phyloP scores from a whole-genome alignment of 768 basidiomycete species.

The Termitomyces titanicus region DNA sequence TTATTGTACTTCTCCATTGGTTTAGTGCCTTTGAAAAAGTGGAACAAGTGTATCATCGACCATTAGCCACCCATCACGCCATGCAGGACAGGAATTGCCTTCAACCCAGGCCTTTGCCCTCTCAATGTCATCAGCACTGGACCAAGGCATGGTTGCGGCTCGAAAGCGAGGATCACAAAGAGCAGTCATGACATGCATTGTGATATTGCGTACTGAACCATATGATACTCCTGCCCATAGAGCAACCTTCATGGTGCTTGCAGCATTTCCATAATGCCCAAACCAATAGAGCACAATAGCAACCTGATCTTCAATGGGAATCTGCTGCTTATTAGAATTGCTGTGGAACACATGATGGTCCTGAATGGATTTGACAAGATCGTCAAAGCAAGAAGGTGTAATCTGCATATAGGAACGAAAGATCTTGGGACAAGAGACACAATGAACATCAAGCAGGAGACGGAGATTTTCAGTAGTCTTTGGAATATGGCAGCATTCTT shows the following conservation, averaged over 20 bases:
- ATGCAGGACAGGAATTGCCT: conserved; percentile 14
- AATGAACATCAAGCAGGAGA: no score
- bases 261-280: not conserved
- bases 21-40: conserved; percentile 1
- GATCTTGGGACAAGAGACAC: no score
- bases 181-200: not conserved
- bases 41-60: conserved; percentile 19
- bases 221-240: conserved; percentile 15
- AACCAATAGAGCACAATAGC: not conserved
- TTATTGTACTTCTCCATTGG: no score
- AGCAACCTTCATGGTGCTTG: not conserved
- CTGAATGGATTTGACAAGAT: not conserved
- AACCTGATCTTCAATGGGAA: conserved; percentile 15
- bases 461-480: no score
- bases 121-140: conserved; percentile 5
- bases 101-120: conserved; percentile 20
- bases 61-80: conserved; percentile 18
- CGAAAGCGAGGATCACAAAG: not conserved
- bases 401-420: not conserved
- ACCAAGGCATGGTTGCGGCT: not conserved
- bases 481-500: no score
- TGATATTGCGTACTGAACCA: conserved; percentile 16
- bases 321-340: conserved; percentile 14
- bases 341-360: conserved; percentile 13
- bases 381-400: not conserved